Percentiles rank a stretch among this genome's conserved stretches.
phyloP scores from a whole-genome alignment of 2,329 filamentous ascomycete genomes.

The Venturiaceae sp. region DNA sequence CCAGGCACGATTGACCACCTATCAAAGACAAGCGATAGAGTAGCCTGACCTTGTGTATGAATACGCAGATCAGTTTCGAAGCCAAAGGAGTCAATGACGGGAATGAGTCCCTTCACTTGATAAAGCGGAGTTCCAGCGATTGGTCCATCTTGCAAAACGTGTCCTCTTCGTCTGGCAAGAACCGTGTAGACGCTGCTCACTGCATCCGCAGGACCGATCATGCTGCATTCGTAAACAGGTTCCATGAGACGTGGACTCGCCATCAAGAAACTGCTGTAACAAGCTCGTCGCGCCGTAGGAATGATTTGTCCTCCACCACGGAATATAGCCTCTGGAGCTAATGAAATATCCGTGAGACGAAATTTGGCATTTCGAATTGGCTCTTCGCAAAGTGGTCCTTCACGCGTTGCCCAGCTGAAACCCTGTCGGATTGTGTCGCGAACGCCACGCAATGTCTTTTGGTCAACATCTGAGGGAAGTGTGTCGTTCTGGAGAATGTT shows the following conservation, averaged over 20 bases:
- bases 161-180: constrained; percentile 75
- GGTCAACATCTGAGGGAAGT: constrained; percentile 86
- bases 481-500: constrained; percentile 98
- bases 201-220: constrained; percentile 84
- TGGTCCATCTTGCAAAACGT: constrained; percentile 88
- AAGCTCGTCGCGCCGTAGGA: constrained; percentile 81
- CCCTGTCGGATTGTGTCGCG: constrained; percentile 91
- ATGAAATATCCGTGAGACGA: constrained; percentile 80
- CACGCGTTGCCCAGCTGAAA: constrained; percentile 91
- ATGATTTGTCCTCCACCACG: constrained; percentile 96
- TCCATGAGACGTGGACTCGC: constrained; percentile 95
- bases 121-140: constrained; percentile 93
- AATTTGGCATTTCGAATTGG: constrained; percentile 98
- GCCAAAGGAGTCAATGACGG: constrained; percentile 94
- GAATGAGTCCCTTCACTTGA: constrained; percentile 79
- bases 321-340: constrained; percentile 87
- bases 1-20: constrained; percentile 93
- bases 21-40: constrained; percentile 87
- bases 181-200: constrained; percentile 88
- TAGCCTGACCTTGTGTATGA: constrained; percentile 57
- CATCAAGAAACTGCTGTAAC: constrained; percentile 96
- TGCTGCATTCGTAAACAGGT: constrained; percentile 83
- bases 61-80: constrained; percentile 87
- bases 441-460: constrained; percentile 77
- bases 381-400: constrained; percentile 96